phyloP scores from a whole-genome alignment of 345 rosid species.

The Orychophragmus violaceus region DNA sequence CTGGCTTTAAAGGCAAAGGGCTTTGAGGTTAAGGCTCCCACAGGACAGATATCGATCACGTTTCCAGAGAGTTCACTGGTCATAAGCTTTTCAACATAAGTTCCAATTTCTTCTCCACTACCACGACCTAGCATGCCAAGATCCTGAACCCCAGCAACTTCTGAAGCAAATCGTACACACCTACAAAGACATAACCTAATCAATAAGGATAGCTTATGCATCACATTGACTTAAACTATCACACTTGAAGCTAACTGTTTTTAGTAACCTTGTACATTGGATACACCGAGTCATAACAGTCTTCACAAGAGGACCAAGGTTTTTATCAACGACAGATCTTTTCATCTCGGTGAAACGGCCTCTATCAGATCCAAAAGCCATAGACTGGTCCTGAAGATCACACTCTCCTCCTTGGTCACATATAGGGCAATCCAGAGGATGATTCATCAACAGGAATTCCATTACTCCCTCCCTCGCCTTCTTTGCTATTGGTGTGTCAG shows the following conservation, averaged over 20 bases:
- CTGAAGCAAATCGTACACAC: conserved; percentile 97
- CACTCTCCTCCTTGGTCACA: conserved; percentile 99
- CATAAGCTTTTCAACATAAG: conserved; percentile 98
- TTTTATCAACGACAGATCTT: conserved; percentile 97
- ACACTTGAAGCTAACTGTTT: not conserved
- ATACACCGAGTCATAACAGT: conserved; percentile 99
- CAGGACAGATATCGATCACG: conserved; percentile 97
- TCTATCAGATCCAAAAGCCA: conserved; percentile 99
- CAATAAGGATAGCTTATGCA: conserved; percentile 6
- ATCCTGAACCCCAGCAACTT: conserved; percentile 96
- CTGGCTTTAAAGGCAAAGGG: conserved; percentile 99
- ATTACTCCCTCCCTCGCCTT: conserved; percentile 98
- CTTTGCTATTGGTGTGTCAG: conserved; percentile 90
- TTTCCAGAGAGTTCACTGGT: conserved; percentile 99
- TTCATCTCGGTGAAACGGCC: conserved; percentile 96
- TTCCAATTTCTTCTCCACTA: conserved; percentile 99
- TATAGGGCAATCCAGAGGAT: conserved; percentile 94
- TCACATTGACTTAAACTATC: not conserved
- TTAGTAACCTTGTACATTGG: conserved; percentile 86
- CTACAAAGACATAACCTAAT: conserved; percentile 36
- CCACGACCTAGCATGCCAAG: conserved; percentile 99
- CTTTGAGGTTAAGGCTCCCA: conserved; percentile 95
- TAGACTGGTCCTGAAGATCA: conserved; percentile 98
- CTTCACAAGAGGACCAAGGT: conserved; percentile 97
- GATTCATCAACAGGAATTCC: conserved; percentile 97